A percentile compares a stretch with the other conserved stretches of the same genome.
These are phyloP conservation scores for Cynanchum wilfordii DNA, from an alignment of 257 asterid genomes.

Conservation along the genomic window DNA sequence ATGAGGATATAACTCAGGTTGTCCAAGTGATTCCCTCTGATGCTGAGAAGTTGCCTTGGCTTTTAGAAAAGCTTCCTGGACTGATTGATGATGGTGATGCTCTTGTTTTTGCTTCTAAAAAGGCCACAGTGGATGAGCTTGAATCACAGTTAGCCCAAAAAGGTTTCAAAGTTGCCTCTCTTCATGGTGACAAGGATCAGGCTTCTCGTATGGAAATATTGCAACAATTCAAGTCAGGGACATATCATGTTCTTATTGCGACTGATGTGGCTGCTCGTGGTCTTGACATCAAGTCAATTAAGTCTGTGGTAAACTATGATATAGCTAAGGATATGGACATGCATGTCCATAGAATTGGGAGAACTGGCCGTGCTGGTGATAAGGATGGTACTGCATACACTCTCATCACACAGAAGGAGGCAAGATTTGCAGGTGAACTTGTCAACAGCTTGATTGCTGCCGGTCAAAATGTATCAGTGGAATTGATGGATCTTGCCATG, in stretches of 20 bases:
- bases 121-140: slow-evolving; percentile 81
- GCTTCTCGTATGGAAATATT: slow-evolving; percentile 88
- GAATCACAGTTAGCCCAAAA: slow-evolving; percentile 64
- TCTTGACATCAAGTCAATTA: slow-evolving; percentile 95
- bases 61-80: slow-evolving; percentile 81
- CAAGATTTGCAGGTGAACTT: slow-evolving; percentile 92
- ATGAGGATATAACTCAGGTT: slow-evolving; percentile 90
- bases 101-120: slow-evolving; percentile 89
- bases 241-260: slow-evolving; percentile 87
- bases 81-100: slow-evolving; percentile 92
- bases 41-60: slow-evolving; percentile 85
- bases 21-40: slow-evolving; percentile 80
- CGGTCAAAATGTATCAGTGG: slow-evolving; percentile 77
- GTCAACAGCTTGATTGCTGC: slow-evolving; percentile 95
- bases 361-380: slow-evolving; percentile 99
- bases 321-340: slow-evolving; percentile 98
- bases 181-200: slow-evolving; percentile 98
- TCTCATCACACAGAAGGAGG: slow-evolving; percentile 87
- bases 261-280: slow-evolving; percentile 99
- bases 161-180: slow-evolving; percentile 87
- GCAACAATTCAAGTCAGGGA: slow-evolving; percentile 88
- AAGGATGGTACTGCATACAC: slow-evolving; percentile 98
- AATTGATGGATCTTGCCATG: slow-evolving; percentile 99
- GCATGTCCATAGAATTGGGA: slow-evolving; percentile 99
- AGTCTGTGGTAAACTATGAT: slow-evolving; percentile 92